Conservation (phyloP, 1,284 basidiomycete species). For the Austroboletus olivaceoglutinosus region DNA sequence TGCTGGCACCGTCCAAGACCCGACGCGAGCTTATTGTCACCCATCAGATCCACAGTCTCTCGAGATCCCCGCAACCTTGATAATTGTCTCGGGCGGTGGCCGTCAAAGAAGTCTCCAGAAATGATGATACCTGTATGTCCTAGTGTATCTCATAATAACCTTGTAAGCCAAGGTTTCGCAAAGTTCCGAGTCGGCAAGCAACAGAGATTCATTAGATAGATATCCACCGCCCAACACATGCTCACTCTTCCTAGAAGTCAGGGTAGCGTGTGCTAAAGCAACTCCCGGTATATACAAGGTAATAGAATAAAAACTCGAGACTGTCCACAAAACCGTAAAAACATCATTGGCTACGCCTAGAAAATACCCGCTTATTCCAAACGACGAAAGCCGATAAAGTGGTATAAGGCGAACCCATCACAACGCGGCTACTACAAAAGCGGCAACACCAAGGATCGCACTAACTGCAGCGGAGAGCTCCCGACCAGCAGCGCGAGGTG, state of each 20-base stretch:
- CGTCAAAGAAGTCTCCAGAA: conserved; percentile 1
- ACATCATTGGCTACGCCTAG: conserved; percentile 8
- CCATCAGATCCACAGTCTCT: conserved; percentile 14
- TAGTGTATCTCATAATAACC: conserved; percentile 2
- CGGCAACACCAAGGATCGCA: conserved; percentile 28
- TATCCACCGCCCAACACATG: not conserved
- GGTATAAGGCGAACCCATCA: conserved; percentile 18
- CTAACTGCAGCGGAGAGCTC: conserved; percentile 26
- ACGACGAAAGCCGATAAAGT: conserved; percentile 16
- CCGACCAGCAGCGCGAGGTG: conserved; percentile 21
- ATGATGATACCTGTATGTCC: not conserved
- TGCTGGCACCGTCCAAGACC: conserved; percentile 1
- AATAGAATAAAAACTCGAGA: conserved; percentile 16
- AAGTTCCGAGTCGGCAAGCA: conserved; percentile 1
- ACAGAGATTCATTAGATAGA: conserved; percentile 7
- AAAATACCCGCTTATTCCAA: conserved; percentile 23
- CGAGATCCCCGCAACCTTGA: conserved; percentile 25
- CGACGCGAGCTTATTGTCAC: conserved; percentile 11
- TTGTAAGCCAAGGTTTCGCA: not conserved
- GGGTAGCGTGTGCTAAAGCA: conserved; percentile 8
- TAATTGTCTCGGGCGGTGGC: conserved; percentile 7
- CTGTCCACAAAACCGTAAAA: conserved; percentile 11
- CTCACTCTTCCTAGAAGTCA: conserved; percentile 1
- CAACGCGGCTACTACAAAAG: conserved; percentile 21
- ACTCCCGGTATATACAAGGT: conserved; percentile 21